Evolutionary conservation across 768 basidiomycete species (phyloP).

Genomic region (Xerocomus potaroensis): DNA sequence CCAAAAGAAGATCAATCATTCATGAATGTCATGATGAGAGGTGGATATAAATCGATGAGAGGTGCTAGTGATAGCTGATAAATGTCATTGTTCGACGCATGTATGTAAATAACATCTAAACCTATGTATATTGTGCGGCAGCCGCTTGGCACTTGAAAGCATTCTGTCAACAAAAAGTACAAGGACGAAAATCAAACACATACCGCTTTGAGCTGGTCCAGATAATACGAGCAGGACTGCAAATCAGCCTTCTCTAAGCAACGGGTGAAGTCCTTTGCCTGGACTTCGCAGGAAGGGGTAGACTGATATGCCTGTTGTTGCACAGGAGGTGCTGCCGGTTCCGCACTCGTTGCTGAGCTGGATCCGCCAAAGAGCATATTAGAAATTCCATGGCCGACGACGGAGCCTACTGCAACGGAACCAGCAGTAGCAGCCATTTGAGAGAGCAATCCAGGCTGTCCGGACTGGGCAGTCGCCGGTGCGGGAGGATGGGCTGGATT

Average conservation of each 20-base stretch:
- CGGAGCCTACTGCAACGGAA: conserved; percentile 83
- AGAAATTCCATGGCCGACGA: conserved; percentile 86
- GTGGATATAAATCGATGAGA: conserved; percentile 3
- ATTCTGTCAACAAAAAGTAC: conserved; percentile 5
- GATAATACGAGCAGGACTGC: conserved; percentile 78
- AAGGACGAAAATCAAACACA: conserved; percentile 28
- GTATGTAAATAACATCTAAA: conserved; percentile 3
- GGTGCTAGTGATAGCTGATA: conserved; percentile 2
- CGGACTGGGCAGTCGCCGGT: conserved; percentile 36
- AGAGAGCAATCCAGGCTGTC: conserved; percentile 68
- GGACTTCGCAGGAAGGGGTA: conserved; percentile 58
- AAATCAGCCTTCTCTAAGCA: conserved; percentile 82
- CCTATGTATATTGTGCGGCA: conserved; percentile 51
- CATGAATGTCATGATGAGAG: too few relatives aligned
- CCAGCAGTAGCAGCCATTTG: conserved; percentile 92
- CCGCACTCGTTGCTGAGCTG: conserved; percentile 38
- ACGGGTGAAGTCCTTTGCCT: conserved; percentile 85
- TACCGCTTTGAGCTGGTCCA: conserved; percentile 85
- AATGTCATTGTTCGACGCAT: conserved; percentile 7
- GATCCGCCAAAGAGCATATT: conserved; percentile 84
- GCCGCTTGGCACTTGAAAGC: conserved; percentile 65
- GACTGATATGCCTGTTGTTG: conserved; percentile 44
- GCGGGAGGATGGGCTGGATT: conserved; percentile 42
- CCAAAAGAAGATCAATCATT: too few relatives aligned
- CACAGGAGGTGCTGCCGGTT: conserved; percentile 44